phyloP scores from a whole-genome alignment of 2,329 filamentous ascomycete species.

The Penicillium sp. region DNA sequence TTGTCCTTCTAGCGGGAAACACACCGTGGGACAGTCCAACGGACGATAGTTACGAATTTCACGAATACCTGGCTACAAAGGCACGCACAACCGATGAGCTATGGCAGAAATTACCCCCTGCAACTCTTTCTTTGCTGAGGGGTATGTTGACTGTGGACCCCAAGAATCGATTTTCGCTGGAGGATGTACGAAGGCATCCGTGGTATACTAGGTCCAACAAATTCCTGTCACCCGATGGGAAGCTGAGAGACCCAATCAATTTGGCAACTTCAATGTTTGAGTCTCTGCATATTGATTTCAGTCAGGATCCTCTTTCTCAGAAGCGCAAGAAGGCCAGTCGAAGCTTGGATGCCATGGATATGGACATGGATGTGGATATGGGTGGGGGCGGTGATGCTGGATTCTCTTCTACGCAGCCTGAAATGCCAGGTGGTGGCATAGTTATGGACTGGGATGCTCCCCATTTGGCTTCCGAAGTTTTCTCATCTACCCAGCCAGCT shows the following conservation, averaged over 20 bases:
- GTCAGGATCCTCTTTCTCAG: conserved; percentile 60
- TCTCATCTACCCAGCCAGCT: conserved; percentile 51
- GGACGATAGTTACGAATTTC: conserved; percentile 80
- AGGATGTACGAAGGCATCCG: conserved; percentile 83
- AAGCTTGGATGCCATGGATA: conserved; percentile 63
- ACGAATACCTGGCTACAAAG: conserved; percentile 77
- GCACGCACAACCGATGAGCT: conserved; percentile 82
- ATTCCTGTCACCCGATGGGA: conserved; percentile 72
- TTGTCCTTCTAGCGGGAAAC: conserved; percentile 91
- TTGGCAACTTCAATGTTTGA: conserved; percentile 96
- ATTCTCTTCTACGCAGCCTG: conserved; percentile 82
- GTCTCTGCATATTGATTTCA: conserved; percentile 84
- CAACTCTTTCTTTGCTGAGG: conserved; percentile 77
- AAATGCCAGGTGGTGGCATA: conserved; percentile 70
- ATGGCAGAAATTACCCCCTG: conserved; percentile 74
- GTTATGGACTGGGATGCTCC: conserved; percentile 89
- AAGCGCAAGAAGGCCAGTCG: conserved; percentile 37
- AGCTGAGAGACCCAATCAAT: conserved; percentile 72
- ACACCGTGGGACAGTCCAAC: conserved; percentile 98
- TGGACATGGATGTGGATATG: conserved; percentile 55
- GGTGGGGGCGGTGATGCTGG: conserved; percentile 44
- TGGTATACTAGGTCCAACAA: conserved; percentile 88
- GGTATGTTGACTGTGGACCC: conserved; percentile 90
- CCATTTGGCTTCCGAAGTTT: conserved; percentile 46
- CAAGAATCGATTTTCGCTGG: conserved; percentile 74